Evolutionary conservation across 768 basidiomycete species (phyloP).

Genomic region (Suillus tomentosus): DNA sequence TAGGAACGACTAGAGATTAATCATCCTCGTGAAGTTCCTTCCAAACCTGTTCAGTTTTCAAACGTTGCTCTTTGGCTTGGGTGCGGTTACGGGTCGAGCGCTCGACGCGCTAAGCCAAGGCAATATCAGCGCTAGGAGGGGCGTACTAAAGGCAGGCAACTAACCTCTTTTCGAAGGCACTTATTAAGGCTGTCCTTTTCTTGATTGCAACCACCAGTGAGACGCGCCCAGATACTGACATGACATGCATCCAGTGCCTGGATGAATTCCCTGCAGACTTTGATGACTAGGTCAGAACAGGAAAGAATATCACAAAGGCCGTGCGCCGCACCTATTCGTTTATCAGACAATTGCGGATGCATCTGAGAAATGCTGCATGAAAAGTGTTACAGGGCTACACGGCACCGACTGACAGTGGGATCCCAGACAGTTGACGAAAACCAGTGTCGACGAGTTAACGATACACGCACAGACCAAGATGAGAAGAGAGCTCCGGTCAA

Average conservation of each 20-base stretch:
- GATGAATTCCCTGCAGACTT: constrained; percentile 76
- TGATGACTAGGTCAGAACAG: constrained; percentile 30
- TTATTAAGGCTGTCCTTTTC: constrained; percentile 67
- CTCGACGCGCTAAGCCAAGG: constrained; percentile 45
- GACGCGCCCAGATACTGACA: constrained; percentile 58
- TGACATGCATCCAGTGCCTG: constrained; percentile 77
- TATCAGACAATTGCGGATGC: constrained; percentile 76
- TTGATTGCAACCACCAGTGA: constrained; percentile 70
- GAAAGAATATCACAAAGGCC: neutral
- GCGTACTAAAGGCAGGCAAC: constrained; percentile 14
- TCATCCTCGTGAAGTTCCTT: constrained; percentile 60
- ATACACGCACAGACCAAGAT: constrained; percentile 24
- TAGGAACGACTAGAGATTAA: constrained; percentile 14
- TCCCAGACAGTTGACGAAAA: constrained; percentile 9
- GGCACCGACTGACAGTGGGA: constrained; percentile 8
- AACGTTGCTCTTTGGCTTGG: constrained; percentile 55
- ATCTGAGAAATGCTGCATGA: constrained; percentile 37
- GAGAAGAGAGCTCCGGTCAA: constrained; percentile 14
- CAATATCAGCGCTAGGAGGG: constrained; percentile 12
- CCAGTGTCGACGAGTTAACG: neutral
- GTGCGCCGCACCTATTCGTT: constrained; percentile 48
- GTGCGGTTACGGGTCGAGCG: constrained; percentile 63
- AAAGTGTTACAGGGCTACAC: neutral
- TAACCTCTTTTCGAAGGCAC: constrained; percentile 73
- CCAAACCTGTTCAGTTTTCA: constrained; percentile 59